Evolutionary conservation across 176 grass and related monocot genomes (phyloP), one percentile per base, ranked within the genome.

Genomic region (Stipa capillata): DNA sequence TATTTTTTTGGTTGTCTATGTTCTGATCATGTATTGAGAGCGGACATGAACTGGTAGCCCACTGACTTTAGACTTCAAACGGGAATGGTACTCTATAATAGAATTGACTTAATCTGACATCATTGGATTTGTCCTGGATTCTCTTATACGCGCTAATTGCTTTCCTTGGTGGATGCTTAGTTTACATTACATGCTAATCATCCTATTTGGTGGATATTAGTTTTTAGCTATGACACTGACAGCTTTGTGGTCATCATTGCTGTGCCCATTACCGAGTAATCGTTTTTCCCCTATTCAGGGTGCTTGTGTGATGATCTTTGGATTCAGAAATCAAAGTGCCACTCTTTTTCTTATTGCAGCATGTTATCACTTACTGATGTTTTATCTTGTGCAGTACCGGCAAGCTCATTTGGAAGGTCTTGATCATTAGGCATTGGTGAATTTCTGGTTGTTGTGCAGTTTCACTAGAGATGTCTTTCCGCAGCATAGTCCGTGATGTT

Each of bases 401-500:
- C 13, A 58, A 79, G 49, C 29, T 88, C 15, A 41, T 36, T 74
- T 36, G 16, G 47, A 84, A 74, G 24, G 60, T 79, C 40, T 60
- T 74, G 24, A 8, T 60, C 8, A 8, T 27, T 9, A 13, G 18
- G 21, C 12, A 42, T 76, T 0, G 12, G 51, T 76, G 48, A 20
- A 57, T 48, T 58, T 75, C 65, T 20, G 6, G 37, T 79, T 51
- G 51, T 8, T 7, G 36, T 24, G 21, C 66, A 37, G 1, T 51
- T 66, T 40, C 16, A 18, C 17, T 24, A 20, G 74, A 70, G 33
- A 96, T 96, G 93, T 96, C 89, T 29, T 89, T 92, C 56, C 82
- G 82, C 66, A 96, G 87, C 75, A 85, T 96, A 83, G 77, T 96
- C 72, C 87, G 51, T 49, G 93, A 96, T 87, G 69, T 92, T 69